Conservation (phyloP, 345 rosid genomes). For the Linum lewisii region DNA sequence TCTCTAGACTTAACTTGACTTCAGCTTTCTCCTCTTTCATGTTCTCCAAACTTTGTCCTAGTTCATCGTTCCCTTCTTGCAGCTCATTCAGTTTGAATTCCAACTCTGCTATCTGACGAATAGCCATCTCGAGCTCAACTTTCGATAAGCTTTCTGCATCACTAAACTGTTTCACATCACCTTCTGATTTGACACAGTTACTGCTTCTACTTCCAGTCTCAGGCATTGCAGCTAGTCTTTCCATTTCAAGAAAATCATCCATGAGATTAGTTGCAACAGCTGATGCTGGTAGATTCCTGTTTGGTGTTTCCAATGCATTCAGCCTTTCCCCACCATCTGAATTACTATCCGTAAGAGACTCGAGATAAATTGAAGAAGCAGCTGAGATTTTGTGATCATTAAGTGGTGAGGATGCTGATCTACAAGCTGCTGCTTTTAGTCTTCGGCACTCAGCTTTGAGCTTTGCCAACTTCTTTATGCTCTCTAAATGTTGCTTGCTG, state of each 20-base stretch:
- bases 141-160: constrained; percentile 31
- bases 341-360: constrained; percentile 47
- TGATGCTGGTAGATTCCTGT: constrained; percentile 26
- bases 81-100: constrained; percentile 24
- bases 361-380: not conserved
- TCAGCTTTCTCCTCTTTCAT: constrained; percentile 18
- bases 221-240: constrained; percentile 67
- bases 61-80: constrained; percentile 19
- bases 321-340: constrained; percentile 61
- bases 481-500: constrained; percentile 3
- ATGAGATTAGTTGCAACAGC: constrained; percentile 58
- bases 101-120: constrained; percentile 25
- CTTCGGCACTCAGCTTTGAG: constrained; percentile 3
- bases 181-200: constrained; percentile 23
- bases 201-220: constrained; percentile 27
- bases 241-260: constrained; percentile 99
- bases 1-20: constrained; percentile 12
- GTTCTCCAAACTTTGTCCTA: constrained; percentile 14
- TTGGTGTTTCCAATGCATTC: constrained; percentile 21
- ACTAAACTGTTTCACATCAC: constrained; percentile 21
- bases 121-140: constrained; percentile 41
- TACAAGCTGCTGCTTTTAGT: not conserved
- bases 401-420: not conserved
- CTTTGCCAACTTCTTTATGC: constrained; percentile 2
- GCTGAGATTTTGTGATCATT: not conserved